Base-by-base conservation (phyloP, 2,329 filamentous ascomycete species). In the Talaromyces marneffei region DNA sequence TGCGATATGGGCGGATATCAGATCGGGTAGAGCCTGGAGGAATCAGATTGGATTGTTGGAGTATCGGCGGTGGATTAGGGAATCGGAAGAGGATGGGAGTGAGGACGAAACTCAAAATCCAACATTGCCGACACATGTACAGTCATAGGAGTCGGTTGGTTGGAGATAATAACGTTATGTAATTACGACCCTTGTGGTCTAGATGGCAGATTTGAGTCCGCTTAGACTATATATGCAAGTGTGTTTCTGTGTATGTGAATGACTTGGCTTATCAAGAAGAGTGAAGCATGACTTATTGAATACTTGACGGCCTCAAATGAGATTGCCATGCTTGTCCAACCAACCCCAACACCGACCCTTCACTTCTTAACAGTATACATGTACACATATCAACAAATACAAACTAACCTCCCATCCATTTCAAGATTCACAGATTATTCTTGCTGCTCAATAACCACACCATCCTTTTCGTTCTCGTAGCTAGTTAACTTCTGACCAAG, bases 1-100 rank as follows among this genome's bases (percentile, higher is more conserved):
- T 14, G 56, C 56, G 12, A 58, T 58, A 12, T 50, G 29, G 56
- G 39, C 16, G 9, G 56, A 58, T 50, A 8, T 50, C 2, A 58
- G 25, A 25, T 25, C 56, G 3, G 42, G 56, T 10, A 58, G 55
- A 8, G 56, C 40, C 2, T 50, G 56, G 56, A 58, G 16, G 42
- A 58, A 58, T 50, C 23, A 58, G 16, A 25, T 58, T n/a, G 56
- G 56, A 4, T 20, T 58, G 42, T 39, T 58, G 44, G 56, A 58
- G 56, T 58, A 58, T 58, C 40, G 35, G 42, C 48, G 31, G 23
- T 58, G 42, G 56, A 48, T 58, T 48, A 27, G 16, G 25, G 55
- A 46, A 5, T 25, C n/a, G 14, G 31, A 35, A 3, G 29, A 50
- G 14, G 42, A 58, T 50, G 42, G 35, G 12, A 8, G 14, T 20